Evolutionary conservation across 2,329 filamentous ascomycete species (phyloP).

Genomic region (Hortaea sp.): DNA sequence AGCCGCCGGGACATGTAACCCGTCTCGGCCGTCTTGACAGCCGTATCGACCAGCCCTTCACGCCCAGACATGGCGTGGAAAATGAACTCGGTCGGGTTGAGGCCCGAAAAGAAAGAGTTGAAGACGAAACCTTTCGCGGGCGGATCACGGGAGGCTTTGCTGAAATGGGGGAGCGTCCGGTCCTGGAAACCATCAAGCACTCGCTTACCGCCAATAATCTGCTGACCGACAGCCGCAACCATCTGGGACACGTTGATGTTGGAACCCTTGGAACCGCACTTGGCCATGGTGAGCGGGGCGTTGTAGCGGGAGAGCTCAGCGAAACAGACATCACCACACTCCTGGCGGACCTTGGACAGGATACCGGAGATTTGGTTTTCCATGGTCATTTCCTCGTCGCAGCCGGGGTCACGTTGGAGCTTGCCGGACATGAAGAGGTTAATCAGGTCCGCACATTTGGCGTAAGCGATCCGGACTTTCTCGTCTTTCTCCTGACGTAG

Average conservation of each 20-base stretch:
- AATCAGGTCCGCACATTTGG: conserved; percentile 74
- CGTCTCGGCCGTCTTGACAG: conserved; percentile 96
- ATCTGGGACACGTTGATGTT: conserved; percentile 98
- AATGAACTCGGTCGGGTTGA: conserved; percentile 84
- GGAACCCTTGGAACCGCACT: conserved; percentile 91
- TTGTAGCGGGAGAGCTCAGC: conserved; percentile 83
- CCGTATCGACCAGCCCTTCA: conserved; percentile 97
- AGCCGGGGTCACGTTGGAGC: conserved; percentile 76
- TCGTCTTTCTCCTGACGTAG: conserved; percentile 64
- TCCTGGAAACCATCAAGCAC: conserved; percentile 95
- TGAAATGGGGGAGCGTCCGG: conserved; percentile 86
- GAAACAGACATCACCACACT: conserved; percentile 85
- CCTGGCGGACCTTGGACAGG: conserved; percentile 80
- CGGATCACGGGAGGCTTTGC: conserved; percentile 85
- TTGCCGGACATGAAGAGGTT: conserved; percentile 68
- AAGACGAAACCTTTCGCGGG: conserved; percentile 92
- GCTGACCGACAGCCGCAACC: conserved; percentile 93
- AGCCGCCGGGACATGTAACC: conserved; percentile 97
- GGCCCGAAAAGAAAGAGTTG: conserved; percentile 92
- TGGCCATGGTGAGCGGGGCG: conserved; percentile 90
- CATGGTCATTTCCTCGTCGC: conserved; percentile 82
- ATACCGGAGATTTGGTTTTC: conserved; percentile 87
- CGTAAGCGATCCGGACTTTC: conserved; percentile 69
- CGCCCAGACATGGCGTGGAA: conserved; percentile 98
- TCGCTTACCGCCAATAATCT: conserved; percentile 90